Percentiles rank a stretch among this genome's conserved stretches.
Conservation (phyloP, 2,329 filamentous ascomycete species). For the Cyphellophora attinorum region DNA sequence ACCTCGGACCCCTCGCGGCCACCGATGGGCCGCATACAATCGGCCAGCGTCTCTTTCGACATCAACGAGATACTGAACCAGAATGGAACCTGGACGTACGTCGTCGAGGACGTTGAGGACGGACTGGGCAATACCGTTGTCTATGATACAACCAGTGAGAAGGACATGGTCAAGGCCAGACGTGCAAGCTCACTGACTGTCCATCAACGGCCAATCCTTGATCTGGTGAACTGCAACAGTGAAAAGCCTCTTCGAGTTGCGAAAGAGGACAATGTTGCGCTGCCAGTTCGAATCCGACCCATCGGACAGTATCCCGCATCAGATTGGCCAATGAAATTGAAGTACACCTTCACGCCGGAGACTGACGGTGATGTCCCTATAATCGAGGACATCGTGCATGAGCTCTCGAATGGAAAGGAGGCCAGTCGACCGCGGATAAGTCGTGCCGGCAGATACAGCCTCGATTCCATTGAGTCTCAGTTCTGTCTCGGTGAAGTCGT, state of each 20-base stretch:
- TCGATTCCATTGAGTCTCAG: constrained; percentile 69
- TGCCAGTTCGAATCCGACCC: constrained; percentile 52
- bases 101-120: constrained; percentile 85
- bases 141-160: constrained; percentile 38
- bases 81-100: constrained; percentile 78
- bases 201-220: constrained; percentile 71
- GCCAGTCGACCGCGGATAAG: constrained; percentile 57
- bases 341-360: constrained; percentile 73
- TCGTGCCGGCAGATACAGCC: constrained; percentile 74
- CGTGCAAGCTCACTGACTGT: constrained; percentile 73
- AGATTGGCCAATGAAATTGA: constrained; percentile 61
- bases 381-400: constrained; percentile 46
- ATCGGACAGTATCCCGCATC: constrained; percentile 53
- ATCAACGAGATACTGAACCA: constrained; percentile 81
- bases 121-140: constrained; percentile 77
- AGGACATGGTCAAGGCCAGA: constrained; percentile 44
- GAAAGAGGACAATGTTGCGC: constrained; percentile 55
- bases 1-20: constrained; percentile 44
- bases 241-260: constrained; percentile 75
- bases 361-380: constrained; percentile 58
- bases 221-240: constrained; percentile 65
- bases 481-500: constrained; percentile 80
- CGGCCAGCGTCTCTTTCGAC: constrained; percentile 66
- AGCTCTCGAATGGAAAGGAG: constrained; percentile 19
- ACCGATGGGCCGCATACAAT: constrained; percentile 65